phyloP scores from a whole-genome alignment of 371 early-diverging fungal species.

The Rhizopus stolonifer region DNA sequence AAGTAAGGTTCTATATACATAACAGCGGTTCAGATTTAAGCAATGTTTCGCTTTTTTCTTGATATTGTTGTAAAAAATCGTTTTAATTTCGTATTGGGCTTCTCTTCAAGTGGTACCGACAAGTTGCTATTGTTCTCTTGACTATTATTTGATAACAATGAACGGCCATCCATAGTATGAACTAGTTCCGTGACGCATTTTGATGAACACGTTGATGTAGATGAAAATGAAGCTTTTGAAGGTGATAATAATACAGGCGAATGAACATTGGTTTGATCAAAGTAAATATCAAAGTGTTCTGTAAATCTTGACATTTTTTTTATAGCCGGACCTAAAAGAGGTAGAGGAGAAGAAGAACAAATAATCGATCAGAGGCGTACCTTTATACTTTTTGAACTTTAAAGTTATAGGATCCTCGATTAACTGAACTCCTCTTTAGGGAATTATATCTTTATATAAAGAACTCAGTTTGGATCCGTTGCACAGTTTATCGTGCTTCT shows the following conservation, averaged over 20 bases:
- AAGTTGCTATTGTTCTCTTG: not conserved
- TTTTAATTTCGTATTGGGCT: slow-evolving; percentile 11
- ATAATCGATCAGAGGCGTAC: not conserved
- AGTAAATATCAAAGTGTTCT: slow-evolving; percentile 24
- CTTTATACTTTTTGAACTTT: not conserved
- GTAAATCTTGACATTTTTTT: slow-evolving; percentile 24
- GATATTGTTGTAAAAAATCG: slow-evolving; percentile 23
- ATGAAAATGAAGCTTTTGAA: slow-evolving; percentile 19
- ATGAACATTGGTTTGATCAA: slow-evolving; percentile 10
- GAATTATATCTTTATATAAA: not conserved
- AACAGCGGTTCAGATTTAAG: not conserved
- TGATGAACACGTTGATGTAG: slow-evolving; percentile 15
- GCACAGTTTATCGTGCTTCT: not conserved
- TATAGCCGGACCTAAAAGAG: not conserved
- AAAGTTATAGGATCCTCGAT: not conserved
- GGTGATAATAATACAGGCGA: slow-evolving; percentile 12
- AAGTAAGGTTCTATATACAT: not conserved
- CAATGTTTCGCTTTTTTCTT: slow-evolving; percentile 17
- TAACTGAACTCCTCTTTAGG: not conserved
- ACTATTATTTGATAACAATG: too few relatives aligned
- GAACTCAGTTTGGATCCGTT: slow-evolving; percentile 3
- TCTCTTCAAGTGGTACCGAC: slow-evolving; percentile 2
- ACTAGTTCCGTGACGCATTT: not conserved
- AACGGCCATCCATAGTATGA: not conserved
- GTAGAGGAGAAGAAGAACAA: not conserved